phyloP scores from a whole-genome alignment of 2,329 filamentous ascomycete species.

The Stachybotrys echinatus region DNA sequence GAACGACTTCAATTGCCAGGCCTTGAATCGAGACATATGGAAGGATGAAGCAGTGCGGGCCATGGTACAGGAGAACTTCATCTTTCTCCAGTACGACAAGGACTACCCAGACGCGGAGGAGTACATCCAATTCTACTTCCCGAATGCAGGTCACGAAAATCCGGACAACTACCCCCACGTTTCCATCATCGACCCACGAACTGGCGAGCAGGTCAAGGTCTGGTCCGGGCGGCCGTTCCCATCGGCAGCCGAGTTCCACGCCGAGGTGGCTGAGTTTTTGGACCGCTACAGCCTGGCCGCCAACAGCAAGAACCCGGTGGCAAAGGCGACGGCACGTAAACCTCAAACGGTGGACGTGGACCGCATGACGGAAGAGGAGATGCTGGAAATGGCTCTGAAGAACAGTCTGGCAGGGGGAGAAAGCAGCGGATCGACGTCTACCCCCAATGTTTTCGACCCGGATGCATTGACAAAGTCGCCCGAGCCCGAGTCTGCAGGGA shows the following conservation, averaged over 20 bases:
- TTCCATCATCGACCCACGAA: constrained; percentile 90
- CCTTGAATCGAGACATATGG: constrained; percentile 93
- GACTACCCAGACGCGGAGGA: constrained; percentile 71
- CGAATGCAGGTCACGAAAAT: constrained; percentile 63
- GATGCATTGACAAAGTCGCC: constrained; percentile 75
- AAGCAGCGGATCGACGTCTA: constrained; percentile 26
- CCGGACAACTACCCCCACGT: constrained; percentile 94
- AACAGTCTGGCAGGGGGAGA: constrained; percentile 66
- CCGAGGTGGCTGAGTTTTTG: constrained; percentile 92
- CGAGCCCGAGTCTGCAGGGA: constrained; percentile 45
- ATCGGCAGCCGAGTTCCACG: constrained; percentile 72
- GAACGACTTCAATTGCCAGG: constrained; percentile 89
- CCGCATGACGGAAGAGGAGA: constrained; percentile 93
- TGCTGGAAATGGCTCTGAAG: constrained; percentile 88
- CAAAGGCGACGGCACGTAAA: constrained; percentile 57
- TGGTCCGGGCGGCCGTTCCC: constrained; percentile 86
- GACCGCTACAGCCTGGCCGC: constrained; percentile 88
- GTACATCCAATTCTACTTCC: constrained; percentile 89
- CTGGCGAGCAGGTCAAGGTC: constrained; percentile 93
- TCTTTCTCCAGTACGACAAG: constrained; percentile 93
- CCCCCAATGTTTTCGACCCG: constrained; percentile 65
- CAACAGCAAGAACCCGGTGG: constrained; percentile 89
- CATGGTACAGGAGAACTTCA: constrained; percentile 85
- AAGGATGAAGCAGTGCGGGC: constrained; percentile 75
- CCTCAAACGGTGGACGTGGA: constrained; percentile 69